Percentiles rank a stretch among this genome's conserved stretches.
phyloP scores from a whole-genome alignment of 2,329 filamentous ascomycete genomes.

The Aspergillus unguis region DNA sequence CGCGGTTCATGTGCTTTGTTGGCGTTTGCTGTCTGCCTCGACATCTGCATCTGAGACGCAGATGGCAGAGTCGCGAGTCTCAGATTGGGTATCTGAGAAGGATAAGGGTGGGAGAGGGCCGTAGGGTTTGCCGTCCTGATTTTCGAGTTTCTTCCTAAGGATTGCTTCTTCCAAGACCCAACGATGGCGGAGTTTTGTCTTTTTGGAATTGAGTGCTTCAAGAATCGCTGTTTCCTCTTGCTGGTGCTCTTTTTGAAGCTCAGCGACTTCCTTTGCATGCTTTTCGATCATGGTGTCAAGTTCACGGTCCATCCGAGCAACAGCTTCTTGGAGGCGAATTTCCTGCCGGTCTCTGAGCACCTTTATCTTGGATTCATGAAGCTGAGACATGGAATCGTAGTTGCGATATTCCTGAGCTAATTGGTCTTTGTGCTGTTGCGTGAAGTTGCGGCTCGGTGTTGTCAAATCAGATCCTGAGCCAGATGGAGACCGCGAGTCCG shows the following conservation, averaged over 20 bases:
- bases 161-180: conserved; percentile 46
- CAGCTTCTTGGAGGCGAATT: conserved; percentile 37
- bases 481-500: conserved; percentile 23
- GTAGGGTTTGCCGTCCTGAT: conserved; percentile 33
- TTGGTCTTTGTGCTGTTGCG: conserved; percentile 42
- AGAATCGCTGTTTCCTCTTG: conserved; percentile 31
- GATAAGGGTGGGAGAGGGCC: conserved; percentile 39
- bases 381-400: conserved; percentile 42
- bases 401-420: conserved; percentile 45
- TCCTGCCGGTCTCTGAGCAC: conserved; percentile 48
- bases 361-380: conserved; percentile 46
- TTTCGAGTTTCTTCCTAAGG: conserved; percentile 37
- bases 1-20: conserved; percentile 16
- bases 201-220: conserved; percentile 34
- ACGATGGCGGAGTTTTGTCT: conserved; percentile 32
- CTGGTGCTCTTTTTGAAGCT: conserved; percentile 36
- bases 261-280: conserved; percentile 30
- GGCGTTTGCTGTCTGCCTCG: conserved; percentile 17
- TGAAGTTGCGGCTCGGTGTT: conserved; percentile 34
- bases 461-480: conserved; percentile 21
- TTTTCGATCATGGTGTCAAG: conserved; percentile 33
- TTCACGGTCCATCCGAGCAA: conserved; percentile 40
- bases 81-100: conserved; percentile 27
- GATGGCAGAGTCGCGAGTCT: conserved; percentile 31
- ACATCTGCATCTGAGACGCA: conserved; percentile 20